Base-by-base conservation (phyloP, 352 stramenopile species). In the Pilasporangium apinafurcum region DNA sequence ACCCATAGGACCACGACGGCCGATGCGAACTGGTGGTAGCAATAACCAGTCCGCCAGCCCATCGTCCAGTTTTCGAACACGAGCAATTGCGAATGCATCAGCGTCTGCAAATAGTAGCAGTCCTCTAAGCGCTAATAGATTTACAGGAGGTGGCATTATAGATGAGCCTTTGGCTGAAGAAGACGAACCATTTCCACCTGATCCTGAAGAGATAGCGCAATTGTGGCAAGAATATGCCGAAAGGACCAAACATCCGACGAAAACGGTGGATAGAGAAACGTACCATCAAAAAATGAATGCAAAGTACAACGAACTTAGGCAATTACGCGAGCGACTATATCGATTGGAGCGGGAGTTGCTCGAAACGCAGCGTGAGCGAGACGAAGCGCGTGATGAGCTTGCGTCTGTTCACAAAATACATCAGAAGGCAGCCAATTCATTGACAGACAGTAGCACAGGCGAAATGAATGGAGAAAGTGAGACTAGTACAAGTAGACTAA, bases 231-330 rank as follows among this genome's bases (percentile, higher is more conserved):
- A 87, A 31, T 87, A 81, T 27, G 41, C 55, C 2, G 59, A 71
- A 26, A 68, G 71, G 28, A 75, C 67, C 2, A 69, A 69, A 20
- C 56, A 65, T 40, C 42, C 67, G 3, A 69, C 58, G 0, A 63
- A 59, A 61, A 58, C 59, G 21, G 40, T 85, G 8, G 65, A 86
- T 50, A 54, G 51, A 5, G 50, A 79, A 7, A 41, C 57, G 5
- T 87, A 91, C 33, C 78, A 91, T 9, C 69, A 72, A 22, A 79
- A 80, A 44, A 84, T 88, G 74, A 69, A 91, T 22, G 67, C 51
- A 20, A 73, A 76, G 7, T 86, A 91, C 53, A 76, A 61, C 31
- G 75, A 88, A 25, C 62, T 67, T 24, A 70, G 77, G 27, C 44
- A 43, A 0, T 41, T 91, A 8, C 76, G 76, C 1, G 72, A 86